Evolutionary conservation across 768 basidiomycete genomes (phyloP), one percentile per base, ranked within the genome.

Genomic region (Strobilomyces confusus): DNA sequence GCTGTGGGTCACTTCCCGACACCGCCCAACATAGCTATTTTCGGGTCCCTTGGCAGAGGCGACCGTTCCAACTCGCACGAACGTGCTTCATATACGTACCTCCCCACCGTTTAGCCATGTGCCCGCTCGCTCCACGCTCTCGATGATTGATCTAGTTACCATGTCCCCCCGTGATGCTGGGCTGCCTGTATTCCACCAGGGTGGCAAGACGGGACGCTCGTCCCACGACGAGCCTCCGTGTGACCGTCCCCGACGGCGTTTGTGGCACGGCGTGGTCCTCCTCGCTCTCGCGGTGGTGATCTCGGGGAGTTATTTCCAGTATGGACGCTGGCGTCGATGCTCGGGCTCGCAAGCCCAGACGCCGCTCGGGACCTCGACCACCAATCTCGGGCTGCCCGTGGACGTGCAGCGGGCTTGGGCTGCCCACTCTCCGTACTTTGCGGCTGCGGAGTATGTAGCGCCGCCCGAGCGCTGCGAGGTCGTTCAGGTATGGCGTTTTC

Each of bases 401-500:
- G 54, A 58, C 13, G 48, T 72, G 12, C 58, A 68, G 11, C 68
- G 63, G 26, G 67, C 73, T 1, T 87, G 84, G 86, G 82, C 76
- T 12, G 73, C 80, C 36, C 85, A 86, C 58, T 76, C 84, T 26
- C 86, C 86, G 0, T 87, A 78, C 63, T 77, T 73, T 51, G 69
- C 84, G 0, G 72, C 72, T 6, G 74, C 66, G 4, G 56, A 65
- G 29, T 86, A 87, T 63, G 34, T 54, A 1, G 55, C 68, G 1
- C 79, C 80, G 0, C 82, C 83, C 2, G 58, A 63, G 4, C 63
- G 64, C 19, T 89, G 87, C 61, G 64, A 69, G 17, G 64, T 87
- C 40, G 73, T 73, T n/a, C 85, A 86, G 72, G 86, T 81, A 59
- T 48, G 64, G 56, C 22, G 11, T 26, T 34, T 20, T 14, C 20